Base-by-base conservation (phyloP, 306 rosid genomes). In the Quercus wislizeni region DNA sequence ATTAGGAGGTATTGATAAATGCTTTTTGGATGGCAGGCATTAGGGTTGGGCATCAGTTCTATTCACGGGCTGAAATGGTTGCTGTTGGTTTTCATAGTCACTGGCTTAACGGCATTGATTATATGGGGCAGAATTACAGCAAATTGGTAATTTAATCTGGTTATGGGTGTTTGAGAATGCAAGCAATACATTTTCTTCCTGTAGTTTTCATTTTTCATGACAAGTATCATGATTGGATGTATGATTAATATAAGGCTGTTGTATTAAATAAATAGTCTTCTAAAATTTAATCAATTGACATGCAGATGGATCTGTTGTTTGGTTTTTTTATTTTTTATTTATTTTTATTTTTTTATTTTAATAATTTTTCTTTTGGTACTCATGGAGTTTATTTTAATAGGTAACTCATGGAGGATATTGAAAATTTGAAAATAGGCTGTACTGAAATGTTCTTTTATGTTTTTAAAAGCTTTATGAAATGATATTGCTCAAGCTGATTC, bases 1-100 rank as follows among this genome's bases (percentile, higher is more conserved):
- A 5, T 43, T 55, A 56, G 71, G 64, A 59, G 21, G 58, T 75
- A 54, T 76, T 79, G 51, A 75, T 63, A 27, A 78, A 81, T 83
- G 41, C 81, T 76, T 51, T 78, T 51, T 61, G 69, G 31, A 75
- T 88, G 74, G 71, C 78, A 95, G 99, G 99, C 65, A 85, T 95
- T 88, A 87, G 76, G 65, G 97, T 90, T 76, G 99, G 99, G 28
- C 91, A 95, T 84, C 96, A 90, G 79, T 95, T 95, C 80, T 95
- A 88, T 91, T 91, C 98, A 68, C 97, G 99, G 69, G 96, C 96
- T 84, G 99, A 95, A 89, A 95, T 95, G 99, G 98, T 91, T 41
- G 93, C 78, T 21, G 89, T 95, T 86, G 99, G 99, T 78, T 91
- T 91, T 82, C 99, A 95, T 79, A 84, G 96, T 83, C 99, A 95